A percentile compares a stretch with the other conserved stretches of the same genome.
Evolutionary conservation across 306 rosid species (phyloP).

Genomic region (Alnus rubra): DNA sequence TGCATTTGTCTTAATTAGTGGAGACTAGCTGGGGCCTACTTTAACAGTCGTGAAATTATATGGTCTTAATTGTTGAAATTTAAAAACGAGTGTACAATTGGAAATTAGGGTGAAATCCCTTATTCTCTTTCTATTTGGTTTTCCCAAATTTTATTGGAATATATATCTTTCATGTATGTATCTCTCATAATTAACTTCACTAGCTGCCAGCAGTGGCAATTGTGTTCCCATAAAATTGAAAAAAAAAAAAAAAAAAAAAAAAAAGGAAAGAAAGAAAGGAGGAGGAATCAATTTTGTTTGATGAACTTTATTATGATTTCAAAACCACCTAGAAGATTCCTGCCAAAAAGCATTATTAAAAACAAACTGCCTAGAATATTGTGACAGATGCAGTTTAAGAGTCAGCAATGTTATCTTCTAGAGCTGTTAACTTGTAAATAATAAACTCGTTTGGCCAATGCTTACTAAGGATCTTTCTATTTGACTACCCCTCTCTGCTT

Average conservation of each 20-base stretch:
- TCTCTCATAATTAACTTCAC: too few species aligned
- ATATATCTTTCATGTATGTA: too few species aligned
- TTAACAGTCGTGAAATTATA: background rate
- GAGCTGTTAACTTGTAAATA: background rate
- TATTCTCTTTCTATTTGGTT: too few species aligned
- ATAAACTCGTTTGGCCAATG: background rate
- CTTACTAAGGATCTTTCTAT: background rate
- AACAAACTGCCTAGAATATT: background rate
- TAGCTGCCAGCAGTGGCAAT: too few species aligned
- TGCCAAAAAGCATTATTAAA: background rate
- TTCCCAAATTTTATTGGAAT: too few species aligned
- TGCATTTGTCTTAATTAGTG: background rate
- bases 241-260: too few species aligned
- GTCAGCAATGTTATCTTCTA: background rate
- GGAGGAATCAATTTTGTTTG: background rate
- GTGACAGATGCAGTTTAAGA: background rate
- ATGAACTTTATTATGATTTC: background rate
- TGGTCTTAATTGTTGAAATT: background rate
- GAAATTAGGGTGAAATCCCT: background rate
- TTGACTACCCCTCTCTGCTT: slow-evolving; percentile 6
- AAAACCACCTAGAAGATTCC: slow-evolving; percentile 1
- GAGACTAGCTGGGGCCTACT: background rate
- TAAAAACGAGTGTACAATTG: background rate
- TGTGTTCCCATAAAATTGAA: too few species aligned
- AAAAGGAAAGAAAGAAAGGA: too few species aligned